Evolutionary conservation across 2,329 filamentous ascomycete genomes (phyloP), one percentile per base, ranked within the genome.

Genomic region (Elsinoe arachidis): DNA sequence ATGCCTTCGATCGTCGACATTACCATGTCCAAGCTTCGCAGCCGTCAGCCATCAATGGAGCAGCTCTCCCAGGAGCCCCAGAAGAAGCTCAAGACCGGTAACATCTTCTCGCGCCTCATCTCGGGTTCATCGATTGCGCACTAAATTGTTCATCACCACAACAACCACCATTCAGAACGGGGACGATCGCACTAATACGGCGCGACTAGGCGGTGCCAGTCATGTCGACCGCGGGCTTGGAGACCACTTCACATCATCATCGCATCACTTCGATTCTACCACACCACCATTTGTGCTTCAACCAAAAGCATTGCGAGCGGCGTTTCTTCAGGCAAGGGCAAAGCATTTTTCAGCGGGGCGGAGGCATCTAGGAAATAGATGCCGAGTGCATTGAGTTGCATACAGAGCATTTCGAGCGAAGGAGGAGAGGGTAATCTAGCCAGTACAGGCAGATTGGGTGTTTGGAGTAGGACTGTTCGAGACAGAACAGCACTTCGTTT

Each of bases 1-100:
- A 68, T 70, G 43, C 70, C 74, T 37, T 73, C 70, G 26, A 62
- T 76, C 65, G 72, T 76, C 61, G 71, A 76, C 67, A 73, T 76
- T 30, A 56, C 58, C 52, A 55, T 59, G 43, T 37, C 49, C 35
- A 52, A 56, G 23, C 46, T 49, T 6, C 53, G 51, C 12, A 60
- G 44, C 51, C 55, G 56, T 38, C 59, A 60, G 56, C 33, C 57
- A 21, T 64, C 66, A 23, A 61, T 67, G 56, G 65, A 67, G 56
- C 62, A 65, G 47, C 63, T 64, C 58, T 63, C 66, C 44, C 61
- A 65, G 38, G 66, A 67, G 52, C 65, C 68, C 4, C 61, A 65
- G 15, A 72, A 71, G 68, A 72, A 71, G 64, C 62, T 63, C 46
- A 69, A 67, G 61, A 62, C 64, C 44, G 65, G 63, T 59, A 71